Conservation (phyloP, 495 filamentous ascomycete genomes). For the Viridothelium virens region DNA sequence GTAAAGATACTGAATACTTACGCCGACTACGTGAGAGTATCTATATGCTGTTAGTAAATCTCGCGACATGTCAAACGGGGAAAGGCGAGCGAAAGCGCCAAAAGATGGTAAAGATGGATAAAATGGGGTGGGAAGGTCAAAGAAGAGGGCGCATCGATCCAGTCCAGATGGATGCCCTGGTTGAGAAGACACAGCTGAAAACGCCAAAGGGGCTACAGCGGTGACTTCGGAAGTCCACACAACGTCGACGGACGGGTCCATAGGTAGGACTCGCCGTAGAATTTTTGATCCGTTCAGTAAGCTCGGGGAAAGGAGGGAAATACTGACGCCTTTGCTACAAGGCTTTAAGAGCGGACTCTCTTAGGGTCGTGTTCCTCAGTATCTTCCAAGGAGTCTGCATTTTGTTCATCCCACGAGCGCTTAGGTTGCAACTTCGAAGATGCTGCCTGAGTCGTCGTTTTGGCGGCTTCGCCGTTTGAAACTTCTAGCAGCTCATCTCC, state of each 20-base stretch:
- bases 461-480: neutral
- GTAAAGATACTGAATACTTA: neutral
- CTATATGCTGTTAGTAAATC: constrained; percentile 1
- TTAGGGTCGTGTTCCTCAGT: neutral
- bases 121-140: neutral
- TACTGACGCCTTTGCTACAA: neutral
- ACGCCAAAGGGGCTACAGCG: no score
- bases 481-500: constrained; percentile 8
- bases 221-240: no score
- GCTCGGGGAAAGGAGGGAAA: neutral
- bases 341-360: neutral
- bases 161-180: neutral
- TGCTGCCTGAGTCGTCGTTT: neutral
- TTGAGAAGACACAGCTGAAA: no score
- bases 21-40: neutral
- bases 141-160: neutral
- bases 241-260: no score
- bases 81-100: neutral
- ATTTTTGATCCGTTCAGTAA: no score
- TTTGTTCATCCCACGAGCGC: constrained; percentile 13
- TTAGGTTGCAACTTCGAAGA: neutral
- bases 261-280: no score
- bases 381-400: neutral
- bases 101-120: neutral
- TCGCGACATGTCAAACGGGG: no score